Evolutionary conservation across 1,139 yeast genomes (phyloP), one percentile per base, ranked within the genome.

Genomic region (Dujonia santamariae): DNA sequence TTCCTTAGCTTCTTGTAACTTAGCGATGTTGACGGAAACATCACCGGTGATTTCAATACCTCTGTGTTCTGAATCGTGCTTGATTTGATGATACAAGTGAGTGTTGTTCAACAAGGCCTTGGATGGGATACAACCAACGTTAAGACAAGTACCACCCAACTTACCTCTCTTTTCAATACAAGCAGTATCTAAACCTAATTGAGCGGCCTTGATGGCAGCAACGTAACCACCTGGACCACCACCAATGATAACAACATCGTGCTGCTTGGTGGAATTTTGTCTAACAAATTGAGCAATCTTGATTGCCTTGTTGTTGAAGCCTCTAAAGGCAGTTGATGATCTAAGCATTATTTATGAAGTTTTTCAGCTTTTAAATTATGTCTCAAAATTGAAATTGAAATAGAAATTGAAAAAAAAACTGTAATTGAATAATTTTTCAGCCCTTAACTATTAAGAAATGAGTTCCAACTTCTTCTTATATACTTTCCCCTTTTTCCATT

Each of bases 141-240:
- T 37, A 16, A 37, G 26, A 33, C 99, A 94, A 36, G 98, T 94
- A 55, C 99, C 99, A 45, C 99, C 99, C 47, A 94, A 78, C 24
- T 81, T 65, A 30, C 98, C 99, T 65, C 98, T 83, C 71, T 87
- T 88, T 64, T 94, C 98, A 47, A 94, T 72, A 77, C 98, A 92
- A 28, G 97, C 98, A 38, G 97, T 87, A 63, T 88, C 82, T 50
- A 75, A 74, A 26, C 97, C 97, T 43, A 88, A 74, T 70, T 94
- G 99, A 35, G 98, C 98, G 39, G 97, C 97, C 66, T 87, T 90
- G 61, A 94, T 94, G 55, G 99, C 98, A 39, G 97, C 97, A 48
- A 94, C 95, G 57, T 85, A 85, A 44, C 99, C 99, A 63, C 97
- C 99, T 47, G 99, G 99, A 40, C 99, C 99, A 53, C 97, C 98